Evolutionary conservation across 1,284 basidiomycete genomes (phyloP).

Genomic region (Sporisorium exsertum): DNA sequence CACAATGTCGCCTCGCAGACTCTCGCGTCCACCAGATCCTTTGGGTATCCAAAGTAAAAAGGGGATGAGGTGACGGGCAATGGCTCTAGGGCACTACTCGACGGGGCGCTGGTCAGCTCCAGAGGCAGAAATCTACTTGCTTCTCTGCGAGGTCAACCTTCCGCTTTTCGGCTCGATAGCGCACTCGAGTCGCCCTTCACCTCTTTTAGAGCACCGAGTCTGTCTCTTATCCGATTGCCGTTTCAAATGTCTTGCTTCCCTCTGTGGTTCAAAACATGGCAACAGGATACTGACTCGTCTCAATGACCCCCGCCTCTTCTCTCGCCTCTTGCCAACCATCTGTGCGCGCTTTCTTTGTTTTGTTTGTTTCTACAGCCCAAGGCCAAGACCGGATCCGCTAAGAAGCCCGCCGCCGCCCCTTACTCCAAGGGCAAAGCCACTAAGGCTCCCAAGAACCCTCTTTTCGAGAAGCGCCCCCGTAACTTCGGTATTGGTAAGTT

Average conservation of each 20-base stretch:
- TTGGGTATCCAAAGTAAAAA: slow-evolving; percentile 13
- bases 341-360: slow-evolving; percentile 4
- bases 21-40: slow-evolving; percentile 17
- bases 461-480: slow-evolving; percentile 89
- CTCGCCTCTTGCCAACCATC: slow-evolving; percentile 5
- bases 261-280: slow-evolving; percentile 42
- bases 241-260: slow-evolving; percentile 43
- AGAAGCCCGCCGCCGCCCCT: slow-evolving; percentile 64
- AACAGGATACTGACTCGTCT: slow-evolving; percentile 66
- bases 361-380: slow-evolving; percentile 58
- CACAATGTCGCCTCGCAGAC: slow-evolving; percentile 42
- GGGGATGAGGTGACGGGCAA: slow-evolving; percentile 37
- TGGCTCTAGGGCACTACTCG: slow-evolving; percentile 11
- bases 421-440: slow-evolving; percentile 66
- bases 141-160: slow-evolving; percentile 36
- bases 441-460: slow-evolving; percentile 87
- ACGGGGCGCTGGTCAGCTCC: slow-evolving; percentile 41
- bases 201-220: slow-evolving; percentile 67
- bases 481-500: slow-evolving; percentile 93
- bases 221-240: slow-evolving; percentile 36
- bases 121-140: background rate
- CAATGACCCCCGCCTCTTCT: slow-evolving; percentile 62
- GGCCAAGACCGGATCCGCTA: slow-evolving; percentile 65
- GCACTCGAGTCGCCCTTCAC: slow-evolving; percentile 13
- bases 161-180: slow-evolving; percentile 13